These are phyloP conservation scores for Avena insularis DNA, from an alignment of 176 grass and related monocot species.

Conservation along the genomic window DNA sequence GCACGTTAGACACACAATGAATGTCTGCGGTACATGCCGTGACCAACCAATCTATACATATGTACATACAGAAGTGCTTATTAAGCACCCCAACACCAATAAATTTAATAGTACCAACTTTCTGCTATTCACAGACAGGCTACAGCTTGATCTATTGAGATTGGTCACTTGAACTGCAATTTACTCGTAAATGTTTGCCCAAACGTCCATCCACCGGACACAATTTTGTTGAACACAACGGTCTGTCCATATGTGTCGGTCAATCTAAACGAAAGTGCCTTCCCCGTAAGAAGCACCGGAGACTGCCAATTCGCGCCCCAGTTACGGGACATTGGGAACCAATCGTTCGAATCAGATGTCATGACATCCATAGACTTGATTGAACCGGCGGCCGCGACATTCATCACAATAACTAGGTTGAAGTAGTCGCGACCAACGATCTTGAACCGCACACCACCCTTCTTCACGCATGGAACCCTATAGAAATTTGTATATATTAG, in stretches of 20 bases:
- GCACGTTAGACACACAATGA: no score
- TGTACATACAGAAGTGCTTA: neutral
- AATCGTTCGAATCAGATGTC: neutral
- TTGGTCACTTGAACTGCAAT: neutral
- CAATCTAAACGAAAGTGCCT: neutral
- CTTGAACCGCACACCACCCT: neutral
- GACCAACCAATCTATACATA: no score
- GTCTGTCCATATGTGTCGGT: neutral
- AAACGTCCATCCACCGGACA: neutral
- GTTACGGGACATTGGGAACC: neutral
- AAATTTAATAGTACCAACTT: neutral
- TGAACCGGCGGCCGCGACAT: neutral
- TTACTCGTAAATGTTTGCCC: neutral
- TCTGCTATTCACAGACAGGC: neutral
- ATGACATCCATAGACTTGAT: neutral
- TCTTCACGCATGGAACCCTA: neutral
- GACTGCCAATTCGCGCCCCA: neutral
- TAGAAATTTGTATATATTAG: neutral
- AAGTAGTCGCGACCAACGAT: neutral
- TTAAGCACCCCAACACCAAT: neutral
- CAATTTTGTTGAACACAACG: neutral
- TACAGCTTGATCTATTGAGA: neutral
- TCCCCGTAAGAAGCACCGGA: neutral
- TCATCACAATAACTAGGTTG: neutral
- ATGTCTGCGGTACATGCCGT: no score